These are phyloP conservation scores for Suhomyces bribrorum DNA, from an alignment of 1,139 yeast genomes.

Conservation along the genomic window DNA sequence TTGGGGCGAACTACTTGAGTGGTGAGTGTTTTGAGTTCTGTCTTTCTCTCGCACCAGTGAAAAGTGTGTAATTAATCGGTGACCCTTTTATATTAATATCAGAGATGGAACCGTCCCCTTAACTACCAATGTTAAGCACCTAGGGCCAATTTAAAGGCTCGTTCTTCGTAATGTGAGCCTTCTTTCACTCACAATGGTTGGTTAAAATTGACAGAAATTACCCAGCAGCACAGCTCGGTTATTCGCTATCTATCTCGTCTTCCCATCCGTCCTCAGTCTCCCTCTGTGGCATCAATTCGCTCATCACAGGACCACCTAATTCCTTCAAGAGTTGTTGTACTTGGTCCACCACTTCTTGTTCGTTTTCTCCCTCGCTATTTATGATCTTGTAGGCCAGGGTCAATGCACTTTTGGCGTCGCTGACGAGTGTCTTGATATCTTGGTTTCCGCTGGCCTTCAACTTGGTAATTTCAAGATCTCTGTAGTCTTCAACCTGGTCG, in stretches of 20 bases:
- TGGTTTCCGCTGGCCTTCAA: slow-evolving; percentile 23
- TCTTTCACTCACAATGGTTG: too few species aligned
- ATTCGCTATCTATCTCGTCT: slow-evolving; percentile 38
- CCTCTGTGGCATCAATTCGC: slow-evolving; percentile 46
- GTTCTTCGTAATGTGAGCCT: too few species aligned
- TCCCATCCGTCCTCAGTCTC: slow-evolving; percentile 50
- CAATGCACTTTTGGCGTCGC: slow-evolving; percentile 54
- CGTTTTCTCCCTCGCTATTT: slow-evolving; percentile 44
- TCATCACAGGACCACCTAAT: slow-evolving; percentile 60
- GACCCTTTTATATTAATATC: too few species aligned
- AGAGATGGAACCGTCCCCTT: too few species aligned
- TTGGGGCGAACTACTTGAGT: too few species aligned
- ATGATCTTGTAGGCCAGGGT: slow-evolving; percentile 57
- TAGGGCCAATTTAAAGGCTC: too few species aligned
- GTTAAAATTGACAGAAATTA: too few species aligned
- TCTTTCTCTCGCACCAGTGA: too few species aligned
- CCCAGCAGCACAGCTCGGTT: background rate
- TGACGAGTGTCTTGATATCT: slow-evolving; percentile 33
- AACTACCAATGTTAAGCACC: too few species aligned
- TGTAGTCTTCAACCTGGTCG: slow-evolving; percentile 43
- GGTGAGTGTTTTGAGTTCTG: too few species aligned
- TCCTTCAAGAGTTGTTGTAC: slow-evolving; percentile 50
- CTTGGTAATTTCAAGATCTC: slow-evolving; percentile 42
- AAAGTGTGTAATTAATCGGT: too few species aligned
- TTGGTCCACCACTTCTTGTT: slow-evolving; percentile 59